Evolutionary conservation across 257 asterid species (phyloP), one percentile per base, ranked within the genome.

Genomic region (Orobanche coerulescens): DNA sequence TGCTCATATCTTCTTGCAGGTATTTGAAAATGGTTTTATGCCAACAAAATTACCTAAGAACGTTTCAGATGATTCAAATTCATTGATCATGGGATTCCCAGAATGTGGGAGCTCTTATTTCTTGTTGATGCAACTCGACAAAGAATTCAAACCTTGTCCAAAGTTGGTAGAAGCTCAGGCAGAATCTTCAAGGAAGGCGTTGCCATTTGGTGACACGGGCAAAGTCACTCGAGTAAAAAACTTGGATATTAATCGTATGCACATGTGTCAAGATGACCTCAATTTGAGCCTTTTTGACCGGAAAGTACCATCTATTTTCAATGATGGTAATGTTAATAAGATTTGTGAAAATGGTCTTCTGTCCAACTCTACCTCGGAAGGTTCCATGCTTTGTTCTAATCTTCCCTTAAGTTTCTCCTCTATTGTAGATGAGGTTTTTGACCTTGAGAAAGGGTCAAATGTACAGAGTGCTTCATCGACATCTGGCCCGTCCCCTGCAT

Each of bases 361-460:
- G 56, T 66, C 81, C 37, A 83, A 73, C 56, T 62, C 73, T 42
- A 62, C 72, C 59, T 20, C 70, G 67, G 90, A 79, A 54, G 83
- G 90, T 63, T 62, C 84, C 19, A 46, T 66, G 69, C 82, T 55
- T 68, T 70, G 63, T 55, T 77, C 95, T 48, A 50, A 78, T 73
- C 44, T 64, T 40, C 79, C 87, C 7, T 70, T 80, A 54, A 79
- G 64, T 58, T 93, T 93, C 72, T 75, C 84, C 53, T 84, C 96
- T 69, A 83, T 93, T 47, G 97, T 93, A 6, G 96, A 93, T 79
- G 97, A 93, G 68, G 80, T 87, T 63, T 93, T 93, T 76, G 96
- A 93, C 79, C 90, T 93, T 58, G 97, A 84, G 86, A 87, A 82
- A 75, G 96, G 90, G 61, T 74, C 95, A 59, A 66, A 74, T 63